Conservation (phyloP, 768 basidiomycete genomes). For the Lepiota venenata region DNA sequence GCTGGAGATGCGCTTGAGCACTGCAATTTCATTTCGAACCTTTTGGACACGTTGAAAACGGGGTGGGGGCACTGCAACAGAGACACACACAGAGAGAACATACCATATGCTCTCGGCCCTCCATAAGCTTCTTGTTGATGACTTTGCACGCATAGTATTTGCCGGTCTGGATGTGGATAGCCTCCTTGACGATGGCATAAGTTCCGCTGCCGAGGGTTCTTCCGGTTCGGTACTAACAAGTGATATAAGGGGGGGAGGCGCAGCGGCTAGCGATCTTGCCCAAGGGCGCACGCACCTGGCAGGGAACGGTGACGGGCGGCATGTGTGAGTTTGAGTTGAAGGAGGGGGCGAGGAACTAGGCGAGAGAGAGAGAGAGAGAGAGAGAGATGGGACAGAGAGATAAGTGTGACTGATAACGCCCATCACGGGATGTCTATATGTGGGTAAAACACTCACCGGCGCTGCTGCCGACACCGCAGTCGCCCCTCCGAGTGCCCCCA, state of each 20-base stretch:
- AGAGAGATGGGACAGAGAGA: too few relatives aligned
- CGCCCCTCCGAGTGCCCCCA: not conserved
- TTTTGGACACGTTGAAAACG: slow-evolving; percentile 25
- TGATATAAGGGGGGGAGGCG: slow-evolving; percentile 10
- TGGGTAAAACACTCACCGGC: slow-evolving; percentile 6
- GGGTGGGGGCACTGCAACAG: slow-evolving; percentile 5
- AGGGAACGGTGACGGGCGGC: slow-evolving; percentile 39
- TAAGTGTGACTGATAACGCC: slow-evolving; percentile 2
- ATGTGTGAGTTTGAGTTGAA: not conserved
- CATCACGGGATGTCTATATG: not conserved
- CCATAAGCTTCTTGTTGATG: slow-evolving; percentile 99
- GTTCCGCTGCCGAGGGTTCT: slow-evolving; percentile 89
- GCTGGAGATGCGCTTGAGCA: slow-evolving; percentile 90
- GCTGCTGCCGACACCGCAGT: slow-evolving; percentile 6
- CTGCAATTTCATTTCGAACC: slow-evolving; percentile 97
- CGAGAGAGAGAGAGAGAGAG: not conserved
- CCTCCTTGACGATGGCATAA: slow-evolving; percentile 94
- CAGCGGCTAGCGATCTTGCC: slow-evolving; percentile 7
- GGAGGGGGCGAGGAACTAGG: slow-evolving; percentile 10
- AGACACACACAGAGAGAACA: slow-evolving; percentile 22
- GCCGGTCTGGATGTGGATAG: slow-evolving; percentile 86
- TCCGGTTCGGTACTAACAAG: slow-evolving; percentile 77
- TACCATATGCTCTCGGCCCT: slow-evolving; percentile 97
- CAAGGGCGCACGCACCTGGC: slow-evolving; percentile 33
- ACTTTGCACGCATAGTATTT: slow-evolving; percentile 99